These are phyloP conservation scores for Penicillium sp. DNA, from an alignment of 2,329 filamentous ascomycete genomes.

Conservation along the genomic window DNA sequence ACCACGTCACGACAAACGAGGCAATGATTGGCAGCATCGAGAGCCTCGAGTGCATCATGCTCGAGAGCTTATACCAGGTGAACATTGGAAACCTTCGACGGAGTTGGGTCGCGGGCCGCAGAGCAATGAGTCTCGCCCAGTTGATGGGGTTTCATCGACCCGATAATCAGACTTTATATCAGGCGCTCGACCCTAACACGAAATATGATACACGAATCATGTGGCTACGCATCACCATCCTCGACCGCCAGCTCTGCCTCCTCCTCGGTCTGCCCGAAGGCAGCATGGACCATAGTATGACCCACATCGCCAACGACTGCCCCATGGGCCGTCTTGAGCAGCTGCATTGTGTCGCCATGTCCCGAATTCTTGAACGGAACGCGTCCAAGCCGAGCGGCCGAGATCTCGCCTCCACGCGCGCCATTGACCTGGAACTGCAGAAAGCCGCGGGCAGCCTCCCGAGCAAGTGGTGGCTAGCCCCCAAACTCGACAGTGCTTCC, in stretches of 20 bases:
- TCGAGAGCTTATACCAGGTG: constrained; percentile 41
- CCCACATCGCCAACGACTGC: constrained; percentile 41
- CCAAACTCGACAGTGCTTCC: constrained; percentile 4
- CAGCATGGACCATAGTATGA: constrained; percentile 36
- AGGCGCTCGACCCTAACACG: constrained; percentile 3
- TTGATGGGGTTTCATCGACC: constrained; percentile 42
- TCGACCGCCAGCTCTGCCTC: constrained; percentile 41
- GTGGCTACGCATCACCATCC: constrained; percentile 41
- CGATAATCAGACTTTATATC: constrained; percentile 15
- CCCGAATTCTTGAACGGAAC: constrained; percentile 52
- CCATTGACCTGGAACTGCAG: constrained; percentile 36
- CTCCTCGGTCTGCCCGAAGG: constrained; percentile 43
- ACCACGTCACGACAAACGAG: constrained; percentile 39
- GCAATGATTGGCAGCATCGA: constrained; percentile 40
- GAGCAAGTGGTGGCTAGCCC: constrained; percentile 48
- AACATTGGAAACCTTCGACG: constrained; percentile 44
- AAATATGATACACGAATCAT: constrained; percentile 23
- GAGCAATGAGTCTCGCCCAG: constrained; percentile 43
- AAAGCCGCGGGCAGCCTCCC: constrained; percentile 42
- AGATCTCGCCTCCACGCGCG: constrained; percentile 4
- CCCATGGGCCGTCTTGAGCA: constrained; percentile 47
- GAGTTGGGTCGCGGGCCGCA: constrained; percentile 39
- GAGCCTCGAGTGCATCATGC: constrained; percentile 43
- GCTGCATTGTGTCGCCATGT: constrained; percentile 44
- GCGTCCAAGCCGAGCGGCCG: constrained; percentile 1